A percentile compares a stretch with the other conserved stretches of the same genome.
Conservation (phyloP, 129 eudicot genomes). For the Pittosporum tobira region DNA sequence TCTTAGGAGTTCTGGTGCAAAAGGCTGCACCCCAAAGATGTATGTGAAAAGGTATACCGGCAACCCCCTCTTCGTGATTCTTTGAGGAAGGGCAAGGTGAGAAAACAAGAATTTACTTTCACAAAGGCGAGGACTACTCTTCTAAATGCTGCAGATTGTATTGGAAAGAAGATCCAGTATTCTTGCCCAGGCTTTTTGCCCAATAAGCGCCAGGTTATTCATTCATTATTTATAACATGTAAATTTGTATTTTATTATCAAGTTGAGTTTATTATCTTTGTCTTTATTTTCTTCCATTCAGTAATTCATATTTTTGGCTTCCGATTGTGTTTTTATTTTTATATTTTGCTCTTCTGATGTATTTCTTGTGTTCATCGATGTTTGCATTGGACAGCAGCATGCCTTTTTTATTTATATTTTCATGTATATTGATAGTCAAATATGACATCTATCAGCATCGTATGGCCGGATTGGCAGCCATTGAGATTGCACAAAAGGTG, state of each 20-base stretch:
- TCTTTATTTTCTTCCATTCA: neutral
- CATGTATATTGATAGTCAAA: conserved; percentile 8
- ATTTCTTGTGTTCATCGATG: no score
- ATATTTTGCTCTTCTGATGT: no score
- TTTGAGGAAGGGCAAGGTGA: conserved; percentile 64
- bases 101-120: conserved; percentile 68
- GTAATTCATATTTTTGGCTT: neutral
- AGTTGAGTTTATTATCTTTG: neutral
- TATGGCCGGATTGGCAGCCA: conserved; percentile 97
- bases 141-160: conserved; percentile 68
- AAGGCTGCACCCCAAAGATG: conserved; percentile 90
- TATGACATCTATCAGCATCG: conserved; percentile 56
- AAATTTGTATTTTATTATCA: neutral
- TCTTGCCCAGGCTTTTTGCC: conserved; percentile 80
- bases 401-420: neutral
- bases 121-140: conserved; percentile 76
- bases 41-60: conserved; percentile 91
- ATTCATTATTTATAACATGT: neutral
- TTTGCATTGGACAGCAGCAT: no score
- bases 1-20: conserved; percentile 97
- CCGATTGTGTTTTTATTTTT: neutral
- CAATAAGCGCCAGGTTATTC: conserved; percentile 85
- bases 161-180: conserved; percentile 81
- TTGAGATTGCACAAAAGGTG: conserved; percentile 94
- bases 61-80: conserved; percentile 90